Base-by-base conservation (phyloP, 2,329 filamentous ascomycete genomes). In the Aureobasidium melanogenum region DNA sequence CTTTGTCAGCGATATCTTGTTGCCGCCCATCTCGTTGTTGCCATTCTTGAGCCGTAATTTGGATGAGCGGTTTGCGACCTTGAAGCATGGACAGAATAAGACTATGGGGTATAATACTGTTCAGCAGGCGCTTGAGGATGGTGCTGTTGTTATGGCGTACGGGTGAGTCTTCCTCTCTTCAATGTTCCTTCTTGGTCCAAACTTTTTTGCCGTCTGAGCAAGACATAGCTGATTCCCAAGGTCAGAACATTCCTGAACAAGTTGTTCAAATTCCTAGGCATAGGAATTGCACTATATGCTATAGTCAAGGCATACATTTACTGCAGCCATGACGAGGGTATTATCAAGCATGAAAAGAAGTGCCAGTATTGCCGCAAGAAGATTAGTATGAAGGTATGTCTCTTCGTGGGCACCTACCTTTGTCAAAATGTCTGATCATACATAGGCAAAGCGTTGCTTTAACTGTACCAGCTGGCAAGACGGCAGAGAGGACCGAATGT, bases 61-160 rank as follows among this genome's bases (percentile, higher is more conserved):
- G 68, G 85, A 88, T 68, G 83, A 89, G 73, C 89, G 89, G 71
- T 91, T 91, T 70, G 83, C 86, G 0, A 82, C 89, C 7, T 72
- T 90, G 30, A 79, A 77, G 39, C 69, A 75, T 0, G 87, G 87
- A 0, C 80, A 82, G 2, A 77, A 82, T 62, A 68, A 75, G 1
- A 73, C 78, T 4, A 71, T 74, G 19, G 84, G 84, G 2, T 91
- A 91, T 73, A 89, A 88, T 67, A 91, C 88, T 1, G 75, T 88
- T 7, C 75, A 82, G 46, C 84, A 88, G 69, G 88, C 88, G 2
- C 79, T 86, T 63, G 81, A 84, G 5, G 88, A 91, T 65, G 88
- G 87, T 1, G 88, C 88, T 1, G 82, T 90, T 0, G 82, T 90
- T 22, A 79, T 89, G 76, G 85, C 87, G 0, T 90, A 88, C 65